These are phyloP conservation scores for Phlebiopsis gigantea DNA, from an alignment of 768 basidiomycete genomes.

Conservation along the genomic window DNA sequence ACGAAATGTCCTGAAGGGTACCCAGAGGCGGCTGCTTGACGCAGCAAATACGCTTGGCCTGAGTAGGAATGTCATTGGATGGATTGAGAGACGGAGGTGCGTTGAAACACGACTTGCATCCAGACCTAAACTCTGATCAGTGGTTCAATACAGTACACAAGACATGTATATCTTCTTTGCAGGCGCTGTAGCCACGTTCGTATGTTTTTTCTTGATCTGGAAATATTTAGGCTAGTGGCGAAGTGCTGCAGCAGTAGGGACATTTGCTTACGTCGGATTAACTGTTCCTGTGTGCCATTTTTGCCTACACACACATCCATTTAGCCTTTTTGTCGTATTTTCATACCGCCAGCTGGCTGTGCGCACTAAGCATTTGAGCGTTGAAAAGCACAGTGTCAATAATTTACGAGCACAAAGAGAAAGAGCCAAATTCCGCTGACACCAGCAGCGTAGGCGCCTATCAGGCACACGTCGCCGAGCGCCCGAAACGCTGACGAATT, in stretches of 20 bases:
- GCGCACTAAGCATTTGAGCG: too few relatives aligned
- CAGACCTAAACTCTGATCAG: background rate
- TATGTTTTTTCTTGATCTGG: constrained; percentile 94
- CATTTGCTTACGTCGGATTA: too few relatives aligned
- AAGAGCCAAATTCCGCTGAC: too few relatives aligned
- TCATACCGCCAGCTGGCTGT: too few relatives aligned
- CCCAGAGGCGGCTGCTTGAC: constrained; percentile 77
- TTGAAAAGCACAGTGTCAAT: too few relatives aligned
- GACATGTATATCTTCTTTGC: constrained; percentile 92
- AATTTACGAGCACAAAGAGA: too few relatives aligned
- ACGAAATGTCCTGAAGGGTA: constrained; percentile 91
- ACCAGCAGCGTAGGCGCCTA: too few relatives aligned
- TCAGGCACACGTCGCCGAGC: too few relatives aligned
- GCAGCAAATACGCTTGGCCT: constrained; percentile 93
- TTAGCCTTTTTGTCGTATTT: too few relatives aligned
- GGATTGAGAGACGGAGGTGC: constrained; percentile 94
- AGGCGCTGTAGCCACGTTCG: constrained; percentile 82
- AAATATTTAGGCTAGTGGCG: constrained; percentile 65
- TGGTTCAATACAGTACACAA: constrained; percentile 60
- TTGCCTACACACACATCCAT: too few relatives aligned
- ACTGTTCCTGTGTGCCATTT: too few relatives aligned
- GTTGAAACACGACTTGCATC: constrained; percentile 21
- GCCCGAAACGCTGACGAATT: background rate
- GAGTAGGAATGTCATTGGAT: constrained; percentile 91
- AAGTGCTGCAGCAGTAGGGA: too few relatives aligned